These are phyloP conservation scores for Saturnispora serradocipensis DNA, from an alignment of 805 yeast species.

Conservation along the genomic window DNA sequence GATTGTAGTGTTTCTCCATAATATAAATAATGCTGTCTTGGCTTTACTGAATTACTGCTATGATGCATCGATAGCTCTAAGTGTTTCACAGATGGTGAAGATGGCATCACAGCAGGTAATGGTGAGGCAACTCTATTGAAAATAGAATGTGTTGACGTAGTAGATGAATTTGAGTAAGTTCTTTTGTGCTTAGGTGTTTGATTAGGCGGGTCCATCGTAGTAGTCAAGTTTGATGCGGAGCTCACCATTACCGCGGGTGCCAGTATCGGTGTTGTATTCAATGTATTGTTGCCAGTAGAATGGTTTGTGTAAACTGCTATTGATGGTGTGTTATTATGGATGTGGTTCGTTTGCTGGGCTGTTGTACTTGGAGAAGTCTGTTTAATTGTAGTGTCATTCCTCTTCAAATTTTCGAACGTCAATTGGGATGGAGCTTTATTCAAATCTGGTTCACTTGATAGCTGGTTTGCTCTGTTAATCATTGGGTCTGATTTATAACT, in stretches of 20 bases:
- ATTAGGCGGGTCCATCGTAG: conserved; percentile 26
- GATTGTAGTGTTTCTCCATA: conserved; percentile 86
- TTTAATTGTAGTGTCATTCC: background rate
- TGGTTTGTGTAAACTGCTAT: background rate
- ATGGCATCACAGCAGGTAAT: conserved; percentile 38
- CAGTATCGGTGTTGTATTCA: background rate
- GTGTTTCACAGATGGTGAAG: conserved; percentile 18
- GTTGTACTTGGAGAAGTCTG: background rate
- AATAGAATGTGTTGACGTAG: conserved; percentile 25
- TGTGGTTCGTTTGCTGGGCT: background rate
- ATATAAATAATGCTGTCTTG: conserved; percentile 42
- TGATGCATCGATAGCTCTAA: conserved; percentile 7
- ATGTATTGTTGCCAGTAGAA: background rate
- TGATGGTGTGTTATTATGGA: background rate
- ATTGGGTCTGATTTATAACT: conserved; percentile 44
- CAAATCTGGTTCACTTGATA: background rate
- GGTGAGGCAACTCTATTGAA: conserved; percentile 23
- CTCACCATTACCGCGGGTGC: background rate
- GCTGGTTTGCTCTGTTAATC: conserved; percentile 31
- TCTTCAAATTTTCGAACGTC: conserved; percentile 9
- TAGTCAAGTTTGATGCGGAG: conserved; percentile 1
- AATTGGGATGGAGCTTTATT: conserved; percentile 10
- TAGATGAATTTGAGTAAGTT: conserved; percentile 33
- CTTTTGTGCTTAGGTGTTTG: conserved; percentile 30
- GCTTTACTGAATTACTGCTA: conserved; percentile 9